A percentile compares a stretch with the other conserved stretches of the same genome.
These are phyloP conservation scores for Kurtzmaniella quercitrusa DNA, from an alignment of 1,139 yeast genomes.

Conservation along the genomic window DNA sequence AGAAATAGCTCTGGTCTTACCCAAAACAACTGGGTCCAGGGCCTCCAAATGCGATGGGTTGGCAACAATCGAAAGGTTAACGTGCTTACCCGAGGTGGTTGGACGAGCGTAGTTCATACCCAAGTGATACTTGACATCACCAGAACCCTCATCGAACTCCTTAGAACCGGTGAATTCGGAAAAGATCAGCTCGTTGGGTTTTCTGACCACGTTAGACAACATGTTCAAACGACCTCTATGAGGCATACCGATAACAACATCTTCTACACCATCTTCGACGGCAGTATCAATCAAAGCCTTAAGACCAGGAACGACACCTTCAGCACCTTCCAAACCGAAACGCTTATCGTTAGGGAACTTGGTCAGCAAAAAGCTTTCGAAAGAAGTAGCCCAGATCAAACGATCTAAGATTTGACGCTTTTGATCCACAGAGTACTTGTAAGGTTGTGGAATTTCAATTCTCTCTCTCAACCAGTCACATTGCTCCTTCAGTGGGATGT, in stretches of 20 bases:
- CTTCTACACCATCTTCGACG: slow-evolving; percentile 91
- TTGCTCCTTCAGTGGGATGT: slow-evolving; percentile 90
- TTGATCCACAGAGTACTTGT: slow-evolving; percentile 78
- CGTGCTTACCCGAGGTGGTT: slow-evolving; percentile 96
- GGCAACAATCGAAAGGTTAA: slow-evolving; percentile 92
- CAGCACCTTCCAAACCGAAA: slow-evolving; percentile 98
- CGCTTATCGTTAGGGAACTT: slow-evolving; percentile 98
- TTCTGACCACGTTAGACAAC: slow-evolving; percentile 96
- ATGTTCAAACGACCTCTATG: slow-evolving; percentile 99
- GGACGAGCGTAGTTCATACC: slow-evolving; percentile 99
- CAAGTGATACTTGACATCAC: slow-evolving; percentile 98
- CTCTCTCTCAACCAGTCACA: slow-evolving; percentile 99
- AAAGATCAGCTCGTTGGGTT: slow-evolving; percentile 96
- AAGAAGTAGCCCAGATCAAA: slow-evolving; percentile 92
- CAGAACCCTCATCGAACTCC: slow-evolving; percentile 86
- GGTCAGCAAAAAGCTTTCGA: slow-evolving; percentile 86
- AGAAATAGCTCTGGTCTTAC: slow-evolving; percentile 95
- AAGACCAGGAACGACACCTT: slow-evolving; percentile 94
- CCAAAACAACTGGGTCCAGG: slow-evolving; percentile 97
- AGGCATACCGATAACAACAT: slow-evolving; percentile 98
- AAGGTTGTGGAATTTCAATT: slow-evolving; percentile 89
- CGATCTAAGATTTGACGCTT: slow-evolving; percentile 96
- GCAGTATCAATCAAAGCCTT: slow-evolving; percentile 92
- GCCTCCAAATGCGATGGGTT: slow-evolving; percentile 99
- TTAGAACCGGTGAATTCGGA: slow-evolving; percentile 93